Percentiles rank a stretch among this genome's conserved stretches.
These are phyloP conservation scores for Phaeosphaeria sp. DNA, from an alignment of 2,329 filamentous ascomycete species.

Conservation along the genomic window DNA sequence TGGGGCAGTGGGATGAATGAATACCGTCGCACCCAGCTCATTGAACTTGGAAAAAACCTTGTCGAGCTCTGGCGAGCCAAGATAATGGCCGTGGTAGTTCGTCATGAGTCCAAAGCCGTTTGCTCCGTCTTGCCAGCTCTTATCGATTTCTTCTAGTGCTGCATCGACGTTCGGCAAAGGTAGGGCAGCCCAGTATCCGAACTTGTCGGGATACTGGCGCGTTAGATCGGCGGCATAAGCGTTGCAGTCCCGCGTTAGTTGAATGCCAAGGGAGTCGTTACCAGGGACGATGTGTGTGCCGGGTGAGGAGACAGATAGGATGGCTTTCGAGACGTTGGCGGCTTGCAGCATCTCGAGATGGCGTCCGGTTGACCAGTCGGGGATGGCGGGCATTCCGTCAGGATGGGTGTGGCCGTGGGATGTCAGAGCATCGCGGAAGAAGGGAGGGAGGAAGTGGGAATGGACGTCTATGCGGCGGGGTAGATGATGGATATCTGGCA, in stretches of 20 bases:
- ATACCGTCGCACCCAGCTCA: slow-evolving; percentile 54
- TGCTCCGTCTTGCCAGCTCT: slow-evolving; percentile 51
- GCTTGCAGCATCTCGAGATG: slow-evolving; percentile 61
- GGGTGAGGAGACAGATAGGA: slow-evolving; percentile 62
- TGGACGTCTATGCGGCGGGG: slow-evolving; percentile 55
- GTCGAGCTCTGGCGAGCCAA: slow-evolving; percentile 56
- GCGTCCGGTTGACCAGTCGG: slow-evolving; percentile 53
- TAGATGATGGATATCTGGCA: slow-evolving; percentile 22
- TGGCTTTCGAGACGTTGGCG: slow-evolving; percentile 58
- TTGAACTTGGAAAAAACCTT: slow-evolving; percentile 59
- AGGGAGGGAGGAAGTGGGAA: slow-evolving; percentile 54
- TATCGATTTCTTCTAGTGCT: slow-evolving; percentile 56
- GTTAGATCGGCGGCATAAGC: slow-evolving; percentile 51
- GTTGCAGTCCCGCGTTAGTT: slow-evolving; percentile 52
- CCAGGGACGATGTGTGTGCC: slow-evolving; percentile 56
- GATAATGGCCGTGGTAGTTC: slow-evolving; percentile 61
- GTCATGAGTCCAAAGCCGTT: slow-evolving; percentile 61
- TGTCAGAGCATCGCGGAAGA: slow-evolving; percentile 51
- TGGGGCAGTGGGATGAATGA: slow-evolving; percentile 63
- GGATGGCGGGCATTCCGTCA: slow-evolving; percentile 59
- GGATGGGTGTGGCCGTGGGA: slow-evolving; percentile 52
- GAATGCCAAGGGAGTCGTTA: slow-evolving; percentile 45
- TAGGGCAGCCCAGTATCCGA: slow-evolving; percentile 62
- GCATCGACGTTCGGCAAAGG: slow-evolving; percentile 59
- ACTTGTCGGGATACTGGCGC: slow-evolving; percentile 44